phyloP scores from a whole-genome alignment of 1,284 basidiomycete genomes.

The Sporisorium sorghi region DNA sequence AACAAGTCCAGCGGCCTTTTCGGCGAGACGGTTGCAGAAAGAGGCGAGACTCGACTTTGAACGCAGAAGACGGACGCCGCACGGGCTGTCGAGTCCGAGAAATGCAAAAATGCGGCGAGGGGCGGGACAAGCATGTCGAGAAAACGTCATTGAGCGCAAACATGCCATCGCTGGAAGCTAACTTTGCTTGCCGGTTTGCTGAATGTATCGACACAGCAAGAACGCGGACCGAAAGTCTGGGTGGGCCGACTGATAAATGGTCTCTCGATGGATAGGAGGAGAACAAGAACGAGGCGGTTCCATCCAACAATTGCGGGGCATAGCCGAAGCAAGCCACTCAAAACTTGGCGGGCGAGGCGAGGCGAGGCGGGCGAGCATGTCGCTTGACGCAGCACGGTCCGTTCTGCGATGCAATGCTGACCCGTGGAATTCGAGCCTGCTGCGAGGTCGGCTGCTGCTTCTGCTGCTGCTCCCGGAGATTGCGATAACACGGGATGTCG shows the following conservation, averaged over 20 bases:
- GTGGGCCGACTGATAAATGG: no score
- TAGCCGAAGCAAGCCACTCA: slow-evolving; percentile 7
- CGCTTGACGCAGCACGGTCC: neutral
- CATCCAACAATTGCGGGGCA: neutral
- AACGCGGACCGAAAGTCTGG: slow-evolving; percentile 7
- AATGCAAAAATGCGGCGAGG: neutral
- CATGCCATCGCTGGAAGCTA: no score
- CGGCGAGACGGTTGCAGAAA: no score
- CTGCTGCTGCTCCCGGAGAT: neutral
- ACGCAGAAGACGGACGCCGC: no score
- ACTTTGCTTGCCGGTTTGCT: neutral
- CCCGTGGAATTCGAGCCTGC: neutral
- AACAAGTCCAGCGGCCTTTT: neutral
- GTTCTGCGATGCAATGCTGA: no score
- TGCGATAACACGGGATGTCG: neutral
- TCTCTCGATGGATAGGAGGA: no score
- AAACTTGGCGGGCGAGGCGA: neutral
- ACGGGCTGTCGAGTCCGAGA: neutral
- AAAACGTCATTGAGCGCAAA: neutral
- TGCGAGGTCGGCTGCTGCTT: no score
- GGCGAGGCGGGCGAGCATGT: neutral
- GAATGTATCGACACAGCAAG: neutral
- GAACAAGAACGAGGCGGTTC: neutral
- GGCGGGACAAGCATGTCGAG: neutral
- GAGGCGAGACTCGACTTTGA: neutral